These are phyloP conservation scores for Acer yangbiense DNA, from an alignment of 345 rosid genomes.

Conservation along the genomic window DNA sequence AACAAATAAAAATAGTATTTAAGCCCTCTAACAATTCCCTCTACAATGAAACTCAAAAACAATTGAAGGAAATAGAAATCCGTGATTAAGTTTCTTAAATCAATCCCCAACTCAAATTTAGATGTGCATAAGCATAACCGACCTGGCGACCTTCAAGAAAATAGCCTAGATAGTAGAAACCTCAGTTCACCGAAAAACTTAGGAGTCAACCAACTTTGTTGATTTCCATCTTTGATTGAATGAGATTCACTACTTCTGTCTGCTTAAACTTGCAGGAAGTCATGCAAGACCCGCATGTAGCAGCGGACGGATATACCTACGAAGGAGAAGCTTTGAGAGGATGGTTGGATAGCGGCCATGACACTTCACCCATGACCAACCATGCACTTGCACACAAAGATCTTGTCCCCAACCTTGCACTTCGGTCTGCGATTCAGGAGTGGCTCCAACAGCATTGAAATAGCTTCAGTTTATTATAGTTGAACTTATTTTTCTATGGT, in stretches of 20 bases:
- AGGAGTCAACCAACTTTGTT: not conserved
- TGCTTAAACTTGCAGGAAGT: constrained; percentile 54
- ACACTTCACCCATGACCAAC: constrained; percentile 83
- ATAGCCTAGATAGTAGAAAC: not conserved
- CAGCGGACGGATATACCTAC: constrained; percentile 82
- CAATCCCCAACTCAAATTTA: not conserved
- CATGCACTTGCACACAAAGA: constrained; percentile 39
- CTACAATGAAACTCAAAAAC: not conserved
- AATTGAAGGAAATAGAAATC: not conserved
- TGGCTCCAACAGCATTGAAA: constrained; percentile 55
- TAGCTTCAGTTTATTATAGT: not conserved
- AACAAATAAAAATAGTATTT: no score
- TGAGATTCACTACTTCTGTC: not conserved
- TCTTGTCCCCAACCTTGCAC: constrained; percentile 55
- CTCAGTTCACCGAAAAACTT: not conserved
- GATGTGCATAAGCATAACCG: not conserved
- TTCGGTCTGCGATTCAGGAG: constrained; percentile 65
- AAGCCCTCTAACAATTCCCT: not conserved
- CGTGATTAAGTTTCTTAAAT: not conserved
- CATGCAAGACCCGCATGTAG: constrained; percentile 83
- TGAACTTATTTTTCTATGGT: not conserved
- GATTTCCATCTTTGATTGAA: not conserved
- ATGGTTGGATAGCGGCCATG: constrained; percentile 69
- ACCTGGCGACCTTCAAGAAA: not conserved
- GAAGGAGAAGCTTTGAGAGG: constrained; percentile 80